phyloP scores from a whole-genome alignment of 2,329 filamentous ascomycete species.

The Venturia asperata region DNA sequence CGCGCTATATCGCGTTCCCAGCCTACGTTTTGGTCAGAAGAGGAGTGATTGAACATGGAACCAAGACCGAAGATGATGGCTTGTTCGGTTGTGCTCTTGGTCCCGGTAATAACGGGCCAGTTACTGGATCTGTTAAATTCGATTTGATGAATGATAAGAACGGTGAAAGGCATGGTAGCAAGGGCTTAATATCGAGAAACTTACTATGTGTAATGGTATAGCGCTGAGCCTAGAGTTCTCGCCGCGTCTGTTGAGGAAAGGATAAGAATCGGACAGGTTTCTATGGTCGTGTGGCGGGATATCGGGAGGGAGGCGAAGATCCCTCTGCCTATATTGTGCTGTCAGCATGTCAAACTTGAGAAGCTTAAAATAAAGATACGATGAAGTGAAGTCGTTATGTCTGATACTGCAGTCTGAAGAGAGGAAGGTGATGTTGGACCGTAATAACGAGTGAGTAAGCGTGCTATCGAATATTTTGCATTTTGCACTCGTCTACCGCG shows the following conservation, averaged over 20 bases:
- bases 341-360: neutral
- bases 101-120: slow-evolving; percentile 32
- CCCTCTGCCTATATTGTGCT: slow-evolving; percentile 41
- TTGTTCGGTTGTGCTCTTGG: slow-evolving; percentile 29
- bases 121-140: slow-evolving; percentile 27
- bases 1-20: slow-evolving; percentile 45
- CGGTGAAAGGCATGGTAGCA: too few relatives aligned
- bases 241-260: slow-evolving; percentile 43
- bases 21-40: slow-evolving; percentile 46
- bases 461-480: too few relatives aligned
- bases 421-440: too few relatives aligned
- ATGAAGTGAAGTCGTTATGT: too few relatives aligned
- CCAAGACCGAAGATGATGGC: slow-evolving; percentile 50
- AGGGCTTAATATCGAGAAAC: slow-evolving; percentile 20
- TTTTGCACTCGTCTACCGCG: too few relatives aligned
- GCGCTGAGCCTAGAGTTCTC: slow-evolving; percentile 43
- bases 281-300: slow-evolving; percentile 42
- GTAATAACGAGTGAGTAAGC: too few relatives aligned
- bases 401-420: too few relatives aligned
- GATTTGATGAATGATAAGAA: neutral
- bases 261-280: slow-evolving; percentile 47
- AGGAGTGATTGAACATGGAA: slow-evolving; percentile 53
- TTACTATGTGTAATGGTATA: slow-evolving; percentile 53
- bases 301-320: slow-evolving; percentile 45
- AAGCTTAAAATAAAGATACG: neutral